Evolutionary conservation across 2,329 filamentous ascomycete genomes (phyloP).

Genomic region (Xylariaceae sp.): DNA sequence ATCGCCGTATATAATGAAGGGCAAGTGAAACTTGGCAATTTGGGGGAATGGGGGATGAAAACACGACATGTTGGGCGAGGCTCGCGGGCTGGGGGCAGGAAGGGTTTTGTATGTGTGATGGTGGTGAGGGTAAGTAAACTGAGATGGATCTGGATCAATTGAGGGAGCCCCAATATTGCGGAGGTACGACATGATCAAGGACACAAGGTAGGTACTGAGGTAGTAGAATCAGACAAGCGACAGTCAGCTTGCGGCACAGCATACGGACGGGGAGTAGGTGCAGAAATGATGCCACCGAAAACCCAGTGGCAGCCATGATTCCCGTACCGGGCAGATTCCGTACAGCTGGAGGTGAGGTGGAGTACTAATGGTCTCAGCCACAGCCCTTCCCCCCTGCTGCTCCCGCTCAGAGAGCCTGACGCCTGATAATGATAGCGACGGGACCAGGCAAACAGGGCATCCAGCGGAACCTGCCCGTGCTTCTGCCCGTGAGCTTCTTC

Average conservation of each 20-base stretch:
- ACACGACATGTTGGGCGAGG: conserved; percentile 13
- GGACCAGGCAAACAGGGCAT: no score
- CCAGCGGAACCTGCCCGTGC: no score
- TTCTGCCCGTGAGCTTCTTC: no score
- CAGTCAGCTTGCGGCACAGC: neutral
- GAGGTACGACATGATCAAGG: neutral
- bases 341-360: neutral
- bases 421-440: no score
- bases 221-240: neutral
- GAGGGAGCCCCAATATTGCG: conserved; percentile 10
- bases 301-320: neutral
- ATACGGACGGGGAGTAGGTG: neutral
- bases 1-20: neutral
- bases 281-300: neutral
- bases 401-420: no score
- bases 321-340: neutral
- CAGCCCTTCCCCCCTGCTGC: no score
- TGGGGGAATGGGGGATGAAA: conserved; percentile 7
- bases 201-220: neutral
- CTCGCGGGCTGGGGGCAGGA: conserved; percentile 10
- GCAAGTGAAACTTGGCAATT: conserved; percentile 6
- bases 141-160: conserved; percentile 1
- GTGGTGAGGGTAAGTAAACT: neutral
- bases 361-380: no score
- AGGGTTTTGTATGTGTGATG: conserved; percentile 14